Conservation (phyloP, 208 protist species). For the Trichomonas gallinae region DNA sequence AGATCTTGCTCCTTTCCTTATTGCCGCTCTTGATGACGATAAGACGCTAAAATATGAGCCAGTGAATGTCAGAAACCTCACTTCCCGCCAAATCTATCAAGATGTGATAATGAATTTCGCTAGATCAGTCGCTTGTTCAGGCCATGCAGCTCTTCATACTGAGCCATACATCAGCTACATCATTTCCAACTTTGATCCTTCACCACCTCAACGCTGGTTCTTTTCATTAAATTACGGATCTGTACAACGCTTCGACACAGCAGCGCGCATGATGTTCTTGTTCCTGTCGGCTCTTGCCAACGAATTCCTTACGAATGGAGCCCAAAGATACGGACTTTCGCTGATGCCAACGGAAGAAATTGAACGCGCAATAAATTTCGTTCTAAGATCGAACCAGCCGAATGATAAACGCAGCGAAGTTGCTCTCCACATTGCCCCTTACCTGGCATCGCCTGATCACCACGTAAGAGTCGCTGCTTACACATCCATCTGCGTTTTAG, state of each 20-base stretch:
- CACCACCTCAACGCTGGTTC: neutral
- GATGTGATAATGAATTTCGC: neutral
- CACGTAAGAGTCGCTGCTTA: neutral
- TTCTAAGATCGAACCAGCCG: neutral
- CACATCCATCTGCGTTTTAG: neutral
- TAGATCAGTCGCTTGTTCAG: neutral
- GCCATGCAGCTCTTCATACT: neutral
- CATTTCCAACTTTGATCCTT: neutral
- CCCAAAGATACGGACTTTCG: neutral
- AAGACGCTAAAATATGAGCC: neutral
- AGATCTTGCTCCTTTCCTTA: neutral
- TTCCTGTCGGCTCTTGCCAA: neutral
- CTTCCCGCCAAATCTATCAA: neutral
- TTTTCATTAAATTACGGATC: neutral
- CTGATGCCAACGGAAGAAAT: neutral
- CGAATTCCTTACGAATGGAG: neutral
- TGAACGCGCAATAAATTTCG: neutral
- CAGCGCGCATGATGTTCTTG: neutral
- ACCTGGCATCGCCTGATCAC: neutral
- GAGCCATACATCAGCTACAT: neutral
- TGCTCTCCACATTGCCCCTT: neutral
- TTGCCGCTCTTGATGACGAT: neutral
- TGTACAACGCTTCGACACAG: neutral
- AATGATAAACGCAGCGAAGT: neutral
- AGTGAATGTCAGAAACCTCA: neutral